Base-by-base conservation (phyloP, 352 stramenopile species). In the Globisporangium paroecandrum region DNA sequence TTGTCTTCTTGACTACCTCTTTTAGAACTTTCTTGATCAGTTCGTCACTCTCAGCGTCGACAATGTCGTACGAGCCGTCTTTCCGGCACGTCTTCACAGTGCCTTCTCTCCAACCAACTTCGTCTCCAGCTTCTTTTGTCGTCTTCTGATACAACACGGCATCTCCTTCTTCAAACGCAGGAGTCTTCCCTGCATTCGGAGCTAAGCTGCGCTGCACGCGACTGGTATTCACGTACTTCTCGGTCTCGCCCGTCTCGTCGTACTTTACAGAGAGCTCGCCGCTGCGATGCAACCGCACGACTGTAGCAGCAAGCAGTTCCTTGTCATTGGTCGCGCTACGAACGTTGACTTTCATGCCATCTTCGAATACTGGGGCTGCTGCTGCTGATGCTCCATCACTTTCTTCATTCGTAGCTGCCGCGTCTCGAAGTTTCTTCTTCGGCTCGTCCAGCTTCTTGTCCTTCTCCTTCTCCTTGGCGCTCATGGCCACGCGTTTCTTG, bases 201-300 rank as follows among this genome's bases (percentile, higher is more conserved):
- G 51, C 10, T 34, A 47, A 41, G 15, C 25, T 49, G 56, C 41
- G 55, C 25, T 64, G 55, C 12, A 69, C 54, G 3, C 64, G 64
- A 10, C 36, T 27, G 59, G 29, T 36, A 62, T 62, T 56, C 24
- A 85, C 74, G 29, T 74, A 76, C 61, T 81, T 85, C 67, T 83
- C 77, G 0, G 72, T 56, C 60, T 79, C 69, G 8, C 69, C 76
- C 0, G 69, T 74, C 0, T 65, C 51, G 2, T 77, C 61, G 47
- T 81, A 83, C 51, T 81, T 72, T 43, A 85, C 71, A 6, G 67
- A 74, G 6, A 74, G 69, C 13, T 79, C 68, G 12, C 76, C 77
- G 47, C 74, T 83, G 12, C 74, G 75, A 49, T 85, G 76, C 29
- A 73, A 62, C 3, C 75, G 75, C 47, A 84, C 67, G 5, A 84